phyloP scores from a whole-genome alignment of 768 basidiomycete species.

The Roridomyces roridus region DNA sequence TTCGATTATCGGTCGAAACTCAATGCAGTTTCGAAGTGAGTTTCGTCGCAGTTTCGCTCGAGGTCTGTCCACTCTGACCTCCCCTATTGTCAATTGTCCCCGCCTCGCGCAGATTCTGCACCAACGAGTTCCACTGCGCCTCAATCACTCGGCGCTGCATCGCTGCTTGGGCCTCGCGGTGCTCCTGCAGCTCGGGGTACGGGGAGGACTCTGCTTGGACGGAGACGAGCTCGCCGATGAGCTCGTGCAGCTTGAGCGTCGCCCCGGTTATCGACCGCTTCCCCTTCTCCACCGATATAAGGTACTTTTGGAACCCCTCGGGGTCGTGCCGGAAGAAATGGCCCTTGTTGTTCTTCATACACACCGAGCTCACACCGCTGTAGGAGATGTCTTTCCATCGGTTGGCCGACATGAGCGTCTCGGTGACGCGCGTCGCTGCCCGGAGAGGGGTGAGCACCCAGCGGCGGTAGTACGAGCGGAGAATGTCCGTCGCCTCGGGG shows the following conservation, averaged over 20 bases:
- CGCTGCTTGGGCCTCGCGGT: constrained; percentile 37
- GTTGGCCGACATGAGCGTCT: constrained; percentile 66
- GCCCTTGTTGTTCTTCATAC: constrained; percentile 64
- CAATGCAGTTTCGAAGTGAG: too few species aligned
- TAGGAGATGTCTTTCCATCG: constrained; percentile 66
- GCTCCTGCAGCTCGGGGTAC: constrained; percentile 29
- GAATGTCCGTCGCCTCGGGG: constrained; percentile 40
- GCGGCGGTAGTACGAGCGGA: constrained; percentile 64
- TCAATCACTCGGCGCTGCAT: constrained; percentile 54
- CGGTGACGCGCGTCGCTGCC: constrained; percentile 49
- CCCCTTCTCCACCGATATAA: constrained; percentile 61
- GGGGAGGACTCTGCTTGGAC: constrained; percentile 16
- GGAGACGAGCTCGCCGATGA: constrained; percentile 48
- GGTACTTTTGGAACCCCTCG: constrained; percentile 62
- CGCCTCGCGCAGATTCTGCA: constrained; percentile 56
- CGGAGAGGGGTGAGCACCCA: constrained; percentile 68
- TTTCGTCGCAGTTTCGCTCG: too few species aligned
- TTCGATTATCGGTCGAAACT: too few species aligned
- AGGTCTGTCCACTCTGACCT: too few species aligned
- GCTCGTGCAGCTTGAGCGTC: constrained; percentile 68
- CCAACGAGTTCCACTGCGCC: constrained; percentile 70
- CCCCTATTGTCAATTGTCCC: constrained; percentile 57
- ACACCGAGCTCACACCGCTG: constrained; percentile 61
- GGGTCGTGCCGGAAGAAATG: constrained; percentile 65
- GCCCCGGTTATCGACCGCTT: constrained; percentile 67